These are phyloP conservation scores for Paraphoma chrysanthemicola DNA, from an alignment of 2,329 filamentous ascomycete species.

Conservation along the genomic window DNA sequence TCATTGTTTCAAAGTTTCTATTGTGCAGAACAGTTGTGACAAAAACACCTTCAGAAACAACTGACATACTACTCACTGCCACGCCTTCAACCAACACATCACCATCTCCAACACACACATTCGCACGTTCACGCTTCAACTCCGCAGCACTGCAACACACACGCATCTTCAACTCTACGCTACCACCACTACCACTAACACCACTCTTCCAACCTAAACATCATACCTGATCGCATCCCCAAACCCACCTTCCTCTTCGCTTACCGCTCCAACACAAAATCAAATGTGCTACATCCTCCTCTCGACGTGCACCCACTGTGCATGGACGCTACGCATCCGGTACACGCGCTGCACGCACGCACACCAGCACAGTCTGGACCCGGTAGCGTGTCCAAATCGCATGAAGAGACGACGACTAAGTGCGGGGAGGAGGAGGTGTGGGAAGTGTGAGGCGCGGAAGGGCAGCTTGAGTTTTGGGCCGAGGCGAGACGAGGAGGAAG, in stretches of 20 bases:
- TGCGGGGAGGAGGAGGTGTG: slow-evolving; percentile 4
- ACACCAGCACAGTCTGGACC: slow-evolving; percentile 18
- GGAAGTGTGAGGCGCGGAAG: slow-evolving; percentile 14
- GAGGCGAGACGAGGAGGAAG: background rate
- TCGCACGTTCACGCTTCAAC: background rate
- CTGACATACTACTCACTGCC: background rate
- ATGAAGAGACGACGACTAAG: slow-evolving; percentile 23
- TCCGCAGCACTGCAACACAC: background rate
- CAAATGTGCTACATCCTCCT: slow-evolving; percentile 37
- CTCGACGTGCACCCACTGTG: slow-evolving; percentile 25
- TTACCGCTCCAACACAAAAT: background rate
- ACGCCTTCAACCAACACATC: background rate
- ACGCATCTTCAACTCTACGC: background rate
- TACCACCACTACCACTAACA: background rate
- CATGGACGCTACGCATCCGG: slow-evolving; percentile 15
- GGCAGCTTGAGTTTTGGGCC: slow-evolving; percentile 26
- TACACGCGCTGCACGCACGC: slow-evolving; percentile 35
- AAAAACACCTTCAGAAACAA: background rate
- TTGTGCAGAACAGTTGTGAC: background rate
- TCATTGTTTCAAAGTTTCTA: too few species aligned
- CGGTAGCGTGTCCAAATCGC: slow-evolving; percentile 29
- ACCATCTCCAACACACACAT: background rate
- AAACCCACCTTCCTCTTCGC: background rate
- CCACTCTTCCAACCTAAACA: background rate
- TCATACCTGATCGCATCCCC: background rate